phyloP scores from a whole-genome alignment of 176 grass and related monocot species.

The Aegilops longissima region DNA sequence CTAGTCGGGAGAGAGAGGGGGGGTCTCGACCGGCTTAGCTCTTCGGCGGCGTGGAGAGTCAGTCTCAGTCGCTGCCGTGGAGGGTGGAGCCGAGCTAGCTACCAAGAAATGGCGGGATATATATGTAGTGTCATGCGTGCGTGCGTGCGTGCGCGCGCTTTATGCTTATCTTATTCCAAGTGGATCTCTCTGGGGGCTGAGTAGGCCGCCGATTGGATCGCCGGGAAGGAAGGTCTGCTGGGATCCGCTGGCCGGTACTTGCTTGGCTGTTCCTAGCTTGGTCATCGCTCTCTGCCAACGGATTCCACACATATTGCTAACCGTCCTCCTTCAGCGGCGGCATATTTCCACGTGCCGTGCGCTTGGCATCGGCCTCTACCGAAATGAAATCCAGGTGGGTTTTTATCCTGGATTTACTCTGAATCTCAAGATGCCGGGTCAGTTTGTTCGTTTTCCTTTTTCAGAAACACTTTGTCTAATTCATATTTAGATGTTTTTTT shows the following conservation, averaged over 20 bases:
- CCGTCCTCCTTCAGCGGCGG: not conserved
- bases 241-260: not conserved
- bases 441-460: not conserved
- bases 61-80: too few species aligned
- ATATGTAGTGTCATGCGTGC: not conserved
- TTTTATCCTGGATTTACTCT: too few species aligned
- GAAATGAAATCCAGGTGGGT: too few species aligned
- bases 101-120: not conserved
- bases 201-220: not conserved
- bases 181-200: not conserved
- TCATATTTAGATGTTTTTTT: too few species aligned
- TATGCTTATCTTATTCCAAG: constrained; percentile 22
- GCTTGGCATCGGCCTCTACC: too few species aligned
- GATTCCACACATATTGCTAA: not conserved
- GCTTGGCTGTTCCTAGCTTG: not conserved
- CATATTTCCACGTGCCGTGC: constrained; percentile 2
- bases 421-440: not conserved
- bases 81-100: too few species aligned
- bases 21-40: not conserved
- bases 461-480: too few species aligned
- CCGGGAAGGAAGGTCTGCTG: not conserved
- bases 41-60: constrained; percentile 42
- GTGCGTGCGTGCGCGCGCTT: not conserved
- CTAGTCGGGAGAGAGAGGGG: not conserved
- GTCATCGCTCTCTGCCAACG: not conserved